Conservation (phyloP, 208 protist genomes). For the Angomonas ambiguus region DNA sequence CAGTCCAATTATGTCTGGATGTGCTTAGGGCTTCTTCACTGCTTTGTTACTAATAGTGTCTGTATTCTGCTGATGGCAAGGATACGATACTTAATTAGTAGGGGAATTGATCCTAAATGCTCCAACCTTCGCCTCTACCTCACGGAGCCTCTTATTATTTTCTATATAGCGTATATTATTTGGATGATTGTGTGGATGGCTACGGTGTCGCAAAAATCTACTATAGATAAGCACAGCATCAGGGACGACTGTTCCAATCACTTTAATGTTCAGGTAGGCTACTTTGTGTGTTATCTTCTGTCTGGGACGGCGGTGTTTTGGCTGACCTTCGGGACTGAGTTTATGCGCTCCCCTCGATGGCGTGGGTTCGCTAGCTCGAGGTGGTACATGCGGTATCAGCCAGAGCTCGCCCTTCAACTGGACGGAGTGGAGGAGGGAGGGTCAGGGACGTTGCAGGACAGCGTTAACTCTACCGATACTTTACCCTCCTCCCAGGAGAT, state of each 20-base stretch:
- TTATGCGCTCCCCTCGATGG: slow-evolving; percentile 47
- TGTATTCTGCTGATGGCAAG: slow-evolving; percentile 39
- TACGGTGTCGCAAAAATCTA: slow-evolving; percentile 17
- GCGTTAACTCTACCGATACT: background rate
- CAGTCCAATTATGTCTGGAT: slow-evolving; percentile 17
- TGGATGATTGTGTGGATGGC: slow-evolving; percentile 67
- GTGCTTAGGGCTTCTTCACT: slow-evolving; percentile 38
- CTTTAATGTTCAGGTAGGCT: slow-evolving; percentile 41
- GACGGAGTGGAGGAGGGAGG: background rate
- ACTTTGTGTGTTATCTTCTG: slow-evolving; percentile 40
- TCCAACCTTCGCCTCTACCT: slow-evolving; percentile 40
- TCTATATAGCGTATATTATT: slow-evolving; percentile 41
- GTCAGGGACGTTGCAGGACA: background rate
- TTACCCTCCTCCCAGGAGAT: background rate
- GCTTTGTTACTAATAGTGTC: slow-evolving; percentile 66
- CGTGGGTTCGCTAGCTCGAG: slow-evolving; percentile 29
- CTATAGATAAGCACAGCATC: background rate
- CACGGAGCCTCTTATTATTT: slow-evolving; percentile 24
- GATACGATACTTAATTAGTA: slow-evolving; percentile 34
- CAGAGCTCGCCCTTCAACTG: background rate
- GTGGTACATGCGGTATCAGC: slow-evolving; percentile 16
- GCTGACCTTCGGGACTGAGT: slow-evolving; percentile 61
- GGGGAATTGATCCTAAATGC: slow-evolving; percentile 33
- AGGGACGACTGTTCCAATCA: slow-evolving; percentile 29
- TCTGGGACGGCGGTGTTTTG: slow-evolving; percentile 26